These are phyloP conservation scores for Besnoitia besnoiti DNA, from an alignment of 169 alveolate species.

Conservation along the genomic window DNA sequence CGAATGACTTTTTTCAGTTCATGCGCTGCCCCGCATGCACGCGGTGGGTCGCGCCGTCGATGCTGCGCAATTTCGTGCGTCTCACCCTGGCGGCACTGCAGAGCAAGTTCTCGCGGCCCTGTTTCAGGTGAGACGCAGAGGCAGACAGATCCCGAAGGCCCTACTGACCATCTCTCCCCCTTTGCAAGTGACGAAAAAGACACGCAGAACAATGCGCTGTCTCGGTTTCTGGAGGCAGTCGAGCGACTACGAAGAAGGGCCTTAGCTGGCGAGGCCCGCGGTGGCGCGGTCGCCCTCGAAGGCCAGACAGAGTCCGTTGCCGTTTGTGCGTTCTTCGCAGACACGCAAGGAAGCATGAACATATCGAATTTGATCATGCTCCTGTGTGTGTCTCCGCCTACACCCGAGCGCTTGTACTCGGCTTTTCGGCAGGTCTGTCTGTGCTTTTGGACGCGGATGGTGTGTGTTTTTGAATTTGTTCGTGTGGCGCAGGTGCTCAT, in stretches of 20 bases:
- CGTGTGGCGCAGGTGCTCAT: constrained; percentile 18
- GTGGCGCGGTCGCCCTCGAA: too few species aligned
- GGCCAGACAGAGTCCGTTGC: too few species aligned
- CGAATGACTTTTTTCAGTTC: neutral
- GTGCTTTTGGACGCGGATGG: neutral
- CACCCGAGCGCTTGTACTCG: neutral
- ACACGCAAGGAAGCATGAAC: too few species aligned
- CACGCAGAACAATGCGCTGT: too few species aligned
- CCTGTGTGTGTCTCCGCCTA: neutral
- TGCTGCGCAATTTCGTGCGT: neutral
- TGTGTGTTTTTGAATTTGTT: neutral
- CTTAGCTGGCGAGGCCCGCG: too few species aligned
- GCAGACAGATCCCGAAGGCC: too few species aligned
- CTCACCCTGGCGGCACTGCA: constrained; percentile 28
- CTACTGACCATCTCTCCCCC: too few species aligned
- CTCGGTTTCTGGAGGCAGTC: too few species aligned
- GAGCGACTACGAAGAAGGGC: too few species aligned
- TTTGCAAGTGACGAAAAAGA: neutral
- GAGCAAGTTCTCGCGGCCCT: neutral
- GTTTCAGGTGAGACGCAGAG: constrained; percentile 19
- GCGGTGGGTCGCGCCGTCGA: constrained; percentile 41
- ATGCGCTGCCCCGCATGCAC: constrained; percentile 28
- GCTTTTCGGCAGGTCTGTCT: neutral
- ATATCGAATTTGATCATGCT: too few species aligned
- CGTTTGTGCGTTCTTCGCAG: too few species aligned